Base-by-base conservation (phyloP, 352 stramenopile species). In the Phytophthora colocasiae region DNA sequence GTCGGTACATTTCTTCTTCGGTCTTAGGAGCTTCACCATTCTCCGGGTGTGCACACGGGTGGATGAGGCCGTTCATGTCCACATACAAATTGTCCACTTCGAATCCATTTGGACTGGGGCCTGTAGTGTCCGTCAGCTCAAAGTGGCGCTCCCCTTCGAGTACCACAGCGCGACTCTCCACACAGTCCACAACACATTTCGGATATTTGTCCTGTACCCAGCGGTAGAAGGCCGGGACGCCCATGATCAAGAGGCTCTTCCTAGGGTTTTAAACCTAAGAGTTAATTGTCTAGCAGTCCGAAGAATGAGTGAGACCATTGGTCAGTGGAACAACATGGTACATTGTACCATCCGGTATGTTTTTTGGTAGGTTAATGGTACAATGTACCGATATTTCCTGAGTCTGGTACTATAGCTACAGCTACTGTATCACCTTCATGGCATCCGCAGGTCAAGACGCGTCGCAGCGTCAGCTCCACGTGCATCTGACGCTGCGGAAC, bases 11-110 rank as follows among this genome's bases (percentile, higher is more conserved):
- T 75, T 99, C 96, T 65, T 98, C 91, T 70, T 99, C 97, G 15
- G 91, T 99, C 53, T 91, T 90, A 3, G 97, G 97, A 52, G 84
- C 73, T 43, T 93, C 86, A 34, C 85, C 87, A 54, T 89, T 83
- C 79, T 99, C 97, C 17, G 97, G 97, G 80, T 99, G 98, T 5
- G 95, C 96, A 73, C 98, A 99, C 19, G 97, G 97, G 75, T 99
- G 98, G 74, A 99, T 99, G 51, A 99, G 98, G 3, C 98, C 98
- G 77, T 99, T 99, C 97, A 99, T 99, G 75, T 99, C 98, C 32
- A 99, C 90, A 68, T 99, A 99, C 43, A 99, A 83, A 78, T 99
- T 99, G 81, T 99, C 97, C 45, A 98, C 96, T 63, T 98, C 92
- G 47, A 98, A 96, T 58, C 86, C 90, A 43, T 98, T 98, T 4